Conservation (phyloP, 2,329 filamentous ascomycete genomes). For the Didymosphaeria variabile region DNA sequence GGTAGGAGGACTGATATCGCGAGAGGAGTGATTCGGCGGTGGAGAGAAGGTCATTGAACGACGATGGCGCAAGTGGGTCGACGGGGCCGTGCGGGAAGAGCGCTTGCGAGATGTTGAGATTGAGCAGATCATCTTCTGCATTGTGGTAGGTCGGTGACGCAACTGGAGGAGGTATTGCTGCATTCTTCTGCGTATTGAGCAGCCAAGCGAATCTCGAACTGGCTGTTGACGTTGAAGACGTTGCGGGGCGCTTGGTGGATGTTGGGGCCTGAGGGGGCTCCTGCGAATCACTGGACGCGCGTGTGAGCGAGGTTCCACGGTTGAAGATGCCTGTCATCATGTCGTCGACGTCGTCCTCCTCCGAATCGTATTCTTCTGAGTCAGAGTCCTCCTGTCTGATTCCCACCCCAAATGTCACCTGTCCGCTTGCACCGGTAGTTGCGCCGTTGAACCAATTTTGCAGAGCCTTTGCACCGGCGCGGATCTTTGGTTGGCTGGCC, state of each 20-base stretch:
- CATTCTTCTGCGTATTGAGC: conserved; percentile 47
- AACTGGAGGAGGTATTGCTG: conserved; percentile 32
- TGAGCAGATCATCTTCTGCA: conserved; percentile 60
- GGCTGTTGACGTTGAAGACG: conserved; percentile 35
- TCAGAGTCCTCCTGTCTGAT: conserved; percentile 26
- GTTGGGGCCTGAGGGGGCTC: conserved; percentile 28
- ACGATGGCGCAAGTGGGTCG: conserved; percentile 60
- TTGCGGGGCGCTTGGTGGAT: conserved; percentile 31
- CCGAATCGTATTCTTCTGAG: conserved; percentile 39
- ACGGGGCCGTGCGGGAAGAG: conserved; percentile 63
- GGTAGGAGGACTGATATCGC: conserved; percentile 66
- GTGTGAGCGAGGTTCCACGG: conserved; percentile 39
- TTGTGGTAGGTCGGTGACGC: conserved; percentile 47
- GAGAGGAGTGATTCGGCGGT: conserved; percentile 65
- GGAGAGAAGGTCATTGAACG: conserved; percentile 65
- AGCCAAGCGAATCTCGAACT: conserved; percentile 49
- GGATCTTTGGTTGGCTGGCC: conserved; percentile 44
- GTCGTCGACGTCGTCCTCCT: conserved; percentile 35
- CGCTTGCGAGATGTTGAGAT: conserved; percentile 62
- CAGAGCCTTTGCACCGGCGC: conserved; percentile 40
- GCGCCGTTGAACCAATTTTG: conserved; percentile 64
- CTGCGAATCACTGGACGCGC: conserved; percentile 32
- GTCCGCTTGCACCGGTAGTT: conserved; percentile 61
- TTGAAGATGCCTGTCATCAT: conserved; percentile 48
- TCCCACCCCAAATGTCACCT: conserved; percentile 56